Conservation (phyloP, 2,329 filamentous ascomycete genomes). For the Akanthomyces lecanii region DNA sequence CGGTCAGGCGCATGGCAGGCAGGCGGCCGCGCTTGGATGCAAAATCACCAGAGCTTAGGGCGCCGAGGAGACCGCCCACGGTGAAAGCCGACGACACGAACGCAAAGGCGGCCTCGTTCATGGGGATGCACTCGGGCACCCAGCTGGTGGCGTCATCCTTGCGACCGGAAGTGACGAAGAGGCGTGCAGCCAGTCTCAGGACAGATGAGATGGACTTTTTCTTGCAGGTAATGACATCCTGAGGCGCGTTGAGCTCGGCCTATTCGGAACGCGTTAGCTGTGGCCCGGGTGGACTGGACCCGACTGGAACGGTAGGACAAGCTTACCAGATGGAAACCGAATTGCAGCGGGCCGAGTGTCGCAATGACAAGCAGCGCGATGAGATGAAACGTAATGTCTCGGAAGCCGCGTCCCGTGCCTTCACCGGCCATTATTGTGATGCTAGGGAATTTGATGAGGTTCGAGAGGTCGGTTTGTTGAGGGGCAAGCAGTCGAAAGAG, state of each 20-base stretch:
- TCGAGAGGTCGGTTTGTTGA: not conserved
- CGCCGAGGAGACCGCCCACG: constrained; percentile 79
- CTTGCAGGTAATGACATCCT: constrained; percentile 87
- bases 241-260: constrained; percentile 93
- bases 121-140: constrained; percentile 78
- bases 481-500: not conserved
- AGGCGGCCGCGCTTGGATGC: constrained; percentile 73
- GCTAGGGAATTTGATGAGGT: not conserved
- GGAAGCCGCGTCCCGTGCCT: constrained; percentile 27
- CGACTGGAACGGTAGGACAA: not conserved
- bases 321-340: constrained; percentile 84
- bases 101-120: constrained; percentile 77
- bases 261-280: constrained; percentile 20
- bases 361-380: constrained; percentile 70
- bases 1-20: constrained; percentile 71
- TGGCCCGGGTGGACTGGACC: not conserved
- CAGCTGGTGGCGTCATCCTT: constrained; percentile 15
- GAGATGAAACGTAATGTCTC: constrained; percentile 68
- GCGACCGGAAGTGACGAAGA: not conserved
- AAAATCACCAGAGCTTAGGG: constrained; percentile 73
- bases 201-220: constrained; percentile 42
- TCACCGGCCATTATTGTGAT: constrained; percentile 5
- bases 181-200: constrained; percentile 23
- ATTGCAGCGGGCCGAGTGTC: constrained; percentile 85
- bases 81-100: constrained; percentile 89